Evolutionary conservation across 164 flowering plant species (phyloP), one percentile per base, ranked within the genome.

Genomic region (Stephania cephalantha): DNA sequence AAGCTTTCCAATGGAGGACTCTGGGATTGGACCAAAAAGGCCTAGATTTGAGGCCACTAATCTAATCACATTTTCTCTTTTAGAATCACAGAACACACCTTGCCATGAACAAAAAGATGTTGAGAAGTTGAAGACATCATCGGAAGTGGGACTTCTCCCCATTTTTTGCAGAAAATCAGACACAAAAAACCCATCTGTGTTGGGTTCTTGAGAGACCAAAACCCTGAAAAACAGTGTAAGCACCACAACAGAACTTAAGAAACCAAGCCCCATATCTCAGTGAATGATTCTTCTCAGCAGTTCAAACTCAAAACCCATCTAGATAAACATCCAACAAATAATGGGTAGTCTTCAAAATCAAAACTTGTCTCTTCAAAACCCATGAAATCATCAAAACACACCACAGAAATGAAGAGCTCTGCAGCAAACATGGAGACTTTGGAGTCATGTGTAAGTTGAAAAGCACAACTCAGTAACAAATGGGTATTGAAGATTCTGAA

Each of bases 1-100:
- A 42, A 94, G 90, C 77, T 91, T 94, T 10, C 95, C 98, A 79
- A 94, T 85, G 79, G 98, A 88, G 84, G 78, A 84, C 20, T 94
- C 98, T 68, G 98, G 97, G 73, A 94, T 83, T 0, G 78, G 20
- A 75, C 97, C 98, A 79, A 93, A 87, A n/a, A 94, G 85, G 50
- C 88, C 91, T 68, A 85, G 65, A 44, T 86, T 83, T 74, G 94
- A 83, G 73, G 80, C 84, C 15, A 76, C 77, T 7, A 94, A 78
- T 71, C 78, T 83, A 71, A 80, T 68, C 44, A 89, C 88, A 83
- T 80, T 46, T 45, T 72, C 84, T 7, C 75, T 61, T 5, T 74
- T 13, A 63, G 79, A 53, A 77, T 90, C 91, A 81, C 97, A 94
- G 73, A 78, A 46, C 1, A 94, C 91, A 3, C 89, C 91, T 78